These are phyloP conservation scores for Botrytis sinoallii DNA, from an alignment of 2,329 filamentous ascomycete species.

Conservation along the genomic window DNA sequence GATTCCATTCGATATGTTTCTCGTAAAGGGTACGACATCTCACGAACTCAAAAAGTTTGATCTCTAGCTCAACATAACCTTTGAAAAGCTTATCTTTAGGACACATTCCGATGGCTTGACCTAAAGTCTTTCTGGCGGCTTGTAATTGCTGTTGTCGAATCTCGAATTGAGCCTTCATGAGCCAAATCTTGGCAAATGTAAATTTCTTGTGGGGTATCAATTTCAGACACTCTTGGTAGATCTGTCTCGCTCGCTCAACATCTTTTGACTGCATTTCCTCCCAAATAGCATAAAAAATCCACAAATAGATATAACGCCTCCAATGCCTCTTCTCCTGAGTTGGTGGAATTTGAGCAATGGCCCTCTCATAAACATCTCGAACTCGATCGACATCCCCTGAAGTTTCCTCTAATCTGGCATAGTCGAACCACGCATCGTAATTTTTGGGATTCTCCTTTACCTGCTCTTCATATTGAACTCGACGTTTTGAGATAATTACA, in stretches of 20 bases:
- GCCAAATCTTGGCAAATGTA: slow-evolving; percentile 95
- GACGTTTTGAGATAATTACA: slow-evolving; percentile 88
- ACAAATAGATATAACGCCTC: slow-evolving; percentile 95
- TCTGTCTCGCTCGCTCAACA: slow-evolving; percentile 73
- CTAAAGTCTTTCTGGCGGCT: slow-evolving; percentile 81
- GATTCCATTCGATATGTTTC: slow-evolving; percentile 91
- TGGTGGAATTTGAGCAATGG: slow-evolving; percentile 91
- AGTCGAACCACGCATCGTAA: slow-evolving; percentile 97
- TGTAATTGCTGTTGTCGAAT: slow-evolving; percentile 80
- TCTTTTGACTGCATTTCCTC: slow-evolving; percentile 87
- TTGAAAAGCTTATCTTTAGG: slow-evolving; percentile 95
- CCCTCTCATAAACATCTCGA: slow-evolving; percentile 90
- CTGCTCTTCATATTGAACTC: slow-evolving; percentile 91
- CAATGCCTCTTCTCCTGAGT: slow-evolving; percentile 97
- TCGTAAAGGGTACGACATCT: slow-evolving; percentile 88
- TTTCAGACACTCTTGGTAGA: slow-evolving; percentile 84
- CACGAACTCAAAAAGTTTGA: slow-evolving; percentile 90
- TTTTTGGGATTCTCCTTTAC: slow-evolving; percentile 93
- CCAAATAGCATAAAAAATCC: slow-evolving; percentile 95
- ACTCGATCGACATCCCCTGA: slow-evolving; percentile 79
- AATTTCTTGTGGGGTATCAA: slow-evolving; percentile 94
- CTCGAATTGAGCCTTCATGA: slow-evolving; percentile 90
- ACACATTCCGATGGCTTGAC: slow-evolving; percentile 86
- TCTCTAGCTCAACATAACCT: slow-evolving; percentile 88
- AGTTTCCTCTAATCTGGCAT: slow-evolving; percentile 83